Evolutionary conservation across 2,329 filamentous ascomycete species (phyloP).

Genomic region (Pyricularia sp.): DNA sequence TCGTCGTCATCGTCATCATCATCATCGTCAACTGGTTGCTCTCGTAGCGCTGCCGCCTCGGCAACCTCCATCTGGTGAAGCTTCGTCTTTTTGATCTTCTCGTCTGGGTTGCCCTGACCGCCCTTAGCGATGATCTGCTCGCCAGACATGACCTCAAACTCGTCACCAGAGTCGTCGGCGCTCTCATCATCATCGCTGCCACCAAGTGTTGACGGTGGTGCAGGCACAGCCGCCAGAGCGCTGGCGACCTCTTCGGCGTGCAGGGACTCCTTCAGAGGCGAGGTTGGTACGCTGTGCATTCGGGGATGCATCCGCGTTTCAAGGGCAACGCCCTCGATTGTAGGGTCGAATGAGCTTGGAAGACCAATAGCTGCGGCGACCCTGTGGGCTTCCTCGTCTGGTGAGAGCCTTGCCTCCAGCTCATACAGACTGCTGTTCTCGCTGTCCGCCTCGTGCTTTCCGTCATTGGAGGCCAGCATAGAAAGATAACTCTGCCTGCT

Average conservation of each 20-base stretch:
- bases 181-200: conserved; percentile 36
- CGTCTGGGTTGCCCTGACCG: conserved; percentile 32
- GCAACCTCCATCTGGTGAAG: conserved; percentile 52
- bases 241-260: conserved; percentile 5
- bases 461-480: conserved; percentile 58
- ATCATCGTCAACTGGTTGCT: conserved; percentile 10
- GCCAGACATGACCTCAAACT: conserved; percentile 30
- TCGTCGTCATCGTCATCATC: conserved; percentile 20
- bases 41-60: conserved; percentile 40
- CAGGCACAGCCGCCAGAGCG: conserved; percentile 9
- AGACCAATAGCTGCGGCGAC: conserved; percentile 55
- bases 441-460: conserved; percentile 49
- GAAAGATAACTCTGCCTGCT: conserved; percentile 66
- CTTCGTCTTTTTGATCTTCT: conserved; percentile 40
- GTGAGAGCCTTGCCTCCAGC: conserved; percentile 42
- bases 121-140: conserved; percentile 28
- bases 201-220: conserved; percentile 10
- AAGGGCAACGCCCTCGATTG: conserved; percentile 44
- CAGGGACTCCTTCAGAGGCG: conserved; percentile 7
- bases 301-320: conserved; percentile 11
- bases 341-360: conserved; percentile 54
- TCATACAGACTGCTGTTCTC: conserved; percentile 43
- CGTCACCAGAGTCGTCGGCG: conserved; percentile 28
- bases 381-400: conserved; percentile 55
- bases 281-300: conserved; percentile 8